phyloP scores from a whole-genome alignment of 805 yeast genomes.

The Ogataea pignaliae region DNA sequence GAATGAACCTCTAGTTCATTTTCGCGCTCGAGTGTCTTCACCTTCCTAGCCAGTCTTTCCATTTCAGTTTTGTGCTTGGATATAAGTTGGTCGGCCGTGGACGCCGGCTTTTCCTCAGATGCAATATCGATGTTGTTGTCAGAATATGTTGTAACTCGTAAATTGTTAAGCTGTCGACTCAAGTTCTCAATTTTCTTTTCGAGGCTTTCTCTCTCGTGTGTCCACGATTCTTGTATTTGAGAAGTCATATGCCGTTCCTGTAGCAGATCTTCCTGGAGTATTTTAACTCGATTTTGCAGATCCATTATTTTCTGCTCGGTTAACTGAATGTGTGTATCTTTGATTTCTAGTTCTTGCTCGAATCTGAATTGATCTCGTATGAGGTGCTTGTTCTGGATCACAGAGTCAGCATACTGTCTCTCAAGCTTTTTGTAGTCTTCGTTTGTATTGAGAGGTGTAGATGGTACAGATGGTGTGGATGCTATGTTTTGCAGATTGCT shows the following conservation, averaged over 20 bases:
- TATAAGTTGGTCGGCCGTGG: slow-evolving; percentile 7
- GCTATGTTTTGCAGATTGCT: background rate
- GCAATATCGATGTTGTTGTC: background rate
- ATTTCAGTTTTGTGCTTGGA: slow-evolving; percentile 16
- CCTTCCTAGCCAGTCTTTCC: slow-evolving; percentile 22
- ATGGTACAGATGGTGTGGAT: background rate
- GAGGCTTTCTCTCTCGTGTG: slow-evolving; percentile 19
- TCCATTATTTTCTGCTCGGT: slow-evolving; percentile 25
- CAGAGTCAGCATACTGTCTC: slow-evolving; percentile 27
- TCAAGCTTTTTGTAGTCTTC: slow-evolving; percentile 24
- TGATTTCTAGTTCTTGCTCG: slow-evolving; percentile 29
- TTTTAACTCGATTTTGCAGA: slow-evolving; percentile 24
- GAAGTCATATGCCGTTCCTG: slow-evolving; percentile 29
- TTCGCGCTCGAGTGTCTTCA: slow-evolving; percentile 41
- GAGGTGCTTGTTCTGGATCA: slow-evolving; percentile 26
- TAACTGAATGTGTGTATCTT: slow-evolving; percentile 24
- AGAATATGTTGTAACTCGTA: background rate
- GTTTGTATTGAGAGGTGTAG: background rate
- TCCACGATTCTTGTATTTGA: slow-evolving; percentile 28
- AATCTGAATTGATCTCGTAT: slow-evolving; percentile 33
- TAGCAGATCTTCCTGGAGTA: slow-evolving; percentile 20
- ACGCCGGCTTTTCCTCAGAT: slow-evolving; percentile 24
- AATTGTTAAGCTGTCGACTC: slow-evolving; percentile 14
- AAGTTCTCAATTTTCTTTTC: slow-evolving; percentile 25
- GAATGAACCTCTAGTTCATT: slow-evolving; percentile 50